These are phyloP conservation scores for Breviolum minutum DNA, from an alignment of 73 alveolate species.

Conservation along the genomic window DNA sequence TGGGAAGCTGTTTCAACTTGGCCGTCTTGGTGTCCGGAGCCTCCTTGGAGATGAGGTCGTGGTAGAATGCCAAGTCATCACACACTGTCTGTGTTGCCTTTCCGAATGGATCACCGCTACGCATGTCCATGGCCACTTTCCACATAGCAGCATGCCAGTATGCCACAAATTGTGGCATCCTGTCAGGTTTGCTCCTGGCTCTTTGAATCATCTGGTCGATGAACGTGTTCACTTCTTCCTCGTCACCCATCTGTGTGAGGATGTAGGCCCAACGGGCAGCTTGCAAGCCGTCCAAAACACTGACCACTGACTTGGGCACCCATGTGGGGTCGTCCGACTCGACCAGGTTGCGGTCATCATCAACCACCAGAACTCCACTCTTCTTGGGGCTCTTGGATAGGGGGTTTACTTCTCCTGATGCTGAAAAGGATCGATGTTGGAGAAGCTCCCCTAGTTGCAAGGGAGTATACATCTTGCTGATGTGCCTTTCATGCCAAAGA, in stretches of 20 bases:
- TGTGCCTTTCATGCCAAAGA: background rate
- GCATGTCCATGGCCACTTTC: background rate
- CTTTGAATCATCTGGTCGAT: background rate
- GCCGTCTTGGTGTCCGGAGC: background rate
- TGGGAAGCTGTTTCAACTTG: background rate
- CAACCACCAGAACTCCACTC: background rate
- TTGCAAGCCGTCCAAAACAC: background rate
- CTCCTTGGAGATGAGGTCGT: background rate
- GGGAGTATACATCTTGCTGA: background rate
- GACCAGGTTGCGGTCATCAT: background rate
- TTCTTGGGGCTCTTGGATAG: background rate
- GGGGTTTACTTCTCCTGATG: background rate
- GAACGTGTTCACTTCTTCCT: background rate
- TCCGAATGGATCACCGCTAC: background rate
- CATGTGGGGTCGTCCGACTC: background rate
- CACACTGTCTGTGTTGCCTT: background rate
- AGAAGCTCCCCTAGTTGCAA: background rate
- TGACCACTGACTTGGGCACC: background rate
- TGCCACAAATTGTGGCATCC: background rate
- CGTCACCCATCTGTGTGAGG: slow-evolving; percentile 20
- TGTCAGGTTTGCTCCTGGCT: background rate
- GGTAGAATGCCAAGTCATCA: background rate
- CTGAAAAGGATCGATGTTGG: background rate
- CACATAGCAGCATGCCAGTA: background rate
- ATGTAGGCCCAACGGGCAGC: background rate